Conservation (phyloP, 108 stramenopile species). For the Cyclostephanos tholiformis region DNA sequence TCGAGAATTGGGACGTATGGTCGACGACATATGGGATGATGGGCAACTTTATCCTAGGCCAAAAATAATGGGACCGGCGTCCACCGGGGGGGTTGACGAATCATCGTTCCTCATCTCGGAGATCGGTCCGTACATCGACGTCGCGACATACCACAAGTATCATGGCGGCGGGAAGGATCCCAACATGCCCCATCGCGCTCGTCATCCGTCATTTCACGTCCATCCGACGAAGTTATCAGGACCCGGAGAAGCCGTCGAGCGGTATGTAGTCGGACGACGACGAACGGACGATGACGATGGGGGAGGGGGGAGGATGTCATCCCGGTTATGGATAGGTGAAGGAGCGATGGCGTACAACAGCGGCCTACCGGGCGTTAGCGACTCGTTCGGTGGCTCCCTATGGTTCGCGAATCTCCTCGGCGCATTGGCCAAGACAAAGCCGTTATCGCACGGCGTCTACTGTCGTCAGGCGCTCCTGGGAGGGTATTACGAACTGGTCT, state of each 20-base stretch:
- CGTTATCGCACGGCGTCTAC: conserved; percentile 35
- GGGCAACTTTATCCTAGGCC: conserved; percentile 8
- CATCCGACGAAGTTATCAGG: conserved; percentile 23
- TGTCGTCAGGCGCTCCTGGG: conserved; percentile 44
- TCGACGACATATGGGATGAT: conserved; percentile 31
- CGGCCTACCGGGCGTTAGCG: conserved; percentile 34
- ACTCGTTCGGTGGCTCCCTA: conserved; percentile 35
- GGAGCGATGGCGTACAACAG: conserved; percentile 47
- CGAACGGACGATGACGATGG: neutral
- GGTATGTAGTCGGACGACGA: conserved; percentile 16
- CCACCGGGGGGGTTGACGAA: conserved; percentile 21
- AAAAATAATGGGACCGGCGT: conserved; percentile 34
- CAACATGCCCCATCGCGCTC: conserved; percentile 1
- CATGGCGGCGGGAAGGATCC: conserved; percentile 40
- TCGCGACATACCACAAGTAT: conserved; percentile 49
- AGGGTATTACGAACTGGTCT: conserved; percentile 38
- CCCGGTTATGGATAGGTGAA: conserved; percentile 41
- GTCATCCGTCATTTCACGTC: conserved; percentile 9
- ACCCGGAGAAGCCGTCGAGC: conserved; percentile 25
- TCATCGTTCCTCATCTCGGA: conserved; percentile 8
- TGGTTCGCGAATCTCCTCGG: conserved; percentile 45
- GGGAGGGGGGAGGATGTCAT: neutral
- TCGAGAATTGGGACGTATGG: conserved; percentile 29
- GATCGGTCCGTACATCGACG: conserved; percentile 30
- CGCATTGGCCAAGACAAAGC: conserved; percentile 28